Conservation (phyloP, 345 rosid species). For the Salix arbutifolia region DNA sequence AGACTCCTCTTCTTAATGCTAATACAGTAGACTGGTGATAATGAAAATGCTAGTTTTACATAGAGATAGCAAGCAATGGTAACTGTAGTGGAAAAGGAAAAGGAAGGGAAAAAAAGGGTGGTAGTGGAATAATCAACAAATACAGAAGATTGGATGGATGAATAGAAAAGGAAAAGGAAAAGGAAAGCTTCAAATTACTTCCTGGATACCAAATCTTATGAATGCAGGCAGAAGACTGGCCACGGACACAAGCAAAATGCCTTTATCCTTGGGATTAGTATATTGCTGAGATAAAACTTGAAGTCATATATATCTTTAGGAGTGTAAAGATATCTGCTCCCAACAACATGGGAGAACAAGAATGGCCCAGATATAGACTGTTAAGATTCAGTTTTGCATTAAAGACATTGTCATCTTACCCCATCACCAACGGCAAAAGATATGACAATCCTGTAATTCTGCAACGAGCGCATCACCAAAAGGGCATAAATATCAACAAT, state of each 20-base stretch:
- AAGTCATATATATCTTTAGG: neutral
- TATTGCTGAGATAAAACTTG: neutral
- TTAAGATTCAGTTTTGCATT: neutral
- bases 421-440: constrained; percentile 66
- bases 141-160: neutral
- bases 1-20: neutral
- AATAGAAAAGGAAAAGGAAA: neutral
- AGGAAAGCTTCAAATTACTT: neutral
- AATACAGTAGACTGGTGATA: neutral
- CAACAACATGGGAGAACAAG: neutral
- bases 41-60: neutral
- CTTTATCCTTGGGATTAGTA: neutral
- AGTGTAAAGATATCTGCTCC: neutral
- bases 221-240: neutral
- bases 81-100: neutral
- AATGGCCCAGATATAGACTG: neutral
- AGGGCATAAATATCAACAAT: constrained; percentile 56
- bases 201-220: neutral
- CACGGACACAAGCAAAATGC: neutral
- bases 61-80: neutral
- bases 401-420: constrained; percentile 42
- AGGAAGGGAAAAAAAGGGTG: neutral
- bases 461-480: constrained; percentile 65
- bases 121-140: neutral
- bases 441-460: constrained; percentile 46